A percentile compares a stretch with the other conserved stretches of the same genome.
Conservation (phyloP, 1,139 yeast genomes). For the Candida buenavistaensis region DNA sequence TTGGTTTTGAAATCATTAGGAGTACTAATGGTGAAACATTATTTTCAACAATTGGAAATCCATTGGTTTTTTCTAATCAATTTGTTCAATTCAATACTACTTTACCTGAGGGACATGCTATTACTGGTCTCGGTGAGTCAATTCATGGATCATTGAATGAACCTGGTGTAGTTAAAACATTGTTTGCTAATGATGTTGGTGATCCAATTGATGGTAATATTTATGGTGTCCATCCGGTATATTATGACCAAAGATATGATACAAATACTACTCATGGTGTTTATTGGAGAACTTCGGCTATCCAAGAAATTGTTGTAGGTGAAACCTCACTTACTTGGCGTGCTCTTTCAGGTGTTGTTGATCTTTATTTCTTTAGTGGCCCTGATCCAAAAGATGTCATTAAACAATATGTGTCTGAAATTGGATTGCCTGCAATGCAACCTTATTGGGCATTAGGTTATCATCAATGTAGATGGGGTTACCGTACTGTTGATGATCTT, state of each 20-base stretch:
- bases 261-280: conserved; percentile 23
- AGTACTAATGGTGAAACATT: conserved; percentile 23
- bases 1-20: conserved; percentile 27
- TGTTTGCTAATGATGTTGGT: conserved; percentile 23
- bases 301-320: conserved; percentile 22
- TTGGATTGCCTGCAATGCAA: conserved; percentile 23
- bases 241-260: conserved; percentile 21
- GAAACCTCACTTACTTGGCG: conserved; percentile 26
- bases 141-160: conserved; percentile 26
- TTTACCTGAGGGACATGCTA: conserved; percentile 25
- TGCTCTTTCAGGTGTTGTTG: conserved; percentile 28
- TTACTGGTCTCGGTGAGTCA: conserved; percentile 33
- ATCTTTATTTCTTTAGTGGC: conserved; percentile 33
- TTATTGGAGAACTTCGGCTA: conserved; percentile 25
- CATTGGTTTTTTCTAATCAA: conserved; percentile 32
- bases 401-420: conserved; percentile 24
- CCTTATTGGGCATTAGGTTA: conserved; percentile 27
- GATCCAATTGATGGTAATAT: conserved; percentile 25
- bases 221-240: conserved; percentile 26
- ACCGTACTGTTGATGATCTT: conserved; percentile 17
- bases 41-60: conserved; percentile 22
- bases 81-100: conserved; percentile 29
- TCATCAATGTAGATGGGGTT: conserved; percentile 27
- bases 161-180: conserved; percentile 29
- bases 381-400: conserved; percentile 30